Conservation (phyloP, 2,329 filamentous ascomycete species). For the Aureobasidium musti region DNA sequence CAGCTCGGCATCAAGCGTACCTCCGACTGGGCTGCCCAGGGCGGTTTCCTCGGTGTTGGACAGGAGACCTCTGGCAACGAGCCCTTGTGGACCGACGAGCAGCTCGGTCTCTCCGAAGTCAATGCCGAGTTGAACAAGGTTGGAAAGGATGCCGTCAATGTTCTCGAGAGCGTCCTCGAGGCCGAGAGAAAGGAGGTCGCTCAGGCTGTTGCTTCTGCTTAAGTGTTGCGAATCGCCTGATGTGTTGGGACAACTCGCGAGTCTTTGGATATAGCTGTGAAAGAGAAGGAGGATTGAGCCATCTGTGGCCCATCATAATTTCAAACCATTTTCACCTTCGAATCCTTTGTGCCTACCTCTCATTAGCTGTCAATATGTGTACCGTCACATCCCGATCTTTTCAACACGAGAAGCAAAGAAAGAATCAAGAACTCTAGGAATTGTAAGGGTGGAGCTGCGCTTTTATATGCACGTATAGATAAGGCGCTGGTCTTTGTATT, state of each 20-base stretch:
- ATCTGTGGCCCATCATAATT: background rate
- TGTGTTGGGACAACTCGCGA: background rate
- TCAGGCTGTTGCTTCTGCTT: slow-evolving; percentile 44
- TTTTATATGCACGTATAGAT: background rate
- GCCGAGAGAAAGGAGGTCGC: slow-evolving; percentile 49
- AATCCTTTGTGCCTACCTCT: background rate
- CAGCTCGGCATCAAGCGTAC: slow-evolving; percentile 90
- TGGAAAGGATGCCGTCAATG: slow-evolving; percentile 46
- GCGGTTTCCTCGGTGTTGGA: slow-evolving; percentile 93
- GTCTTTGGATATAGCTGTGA: background rate
- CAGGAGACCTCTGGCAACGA: slow-evolving; percentile 61
- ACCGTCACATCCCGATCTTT: too few species aligned
- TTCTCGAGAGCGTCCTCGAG: slow-evolving; percentile 54
- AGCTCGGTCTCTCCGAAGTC: slow-evolving; percentile 74
- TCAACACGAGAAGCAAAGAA: background rate
- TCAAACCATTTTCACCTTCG: slow-evolving; percentile 10
- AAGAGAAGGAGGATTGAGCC: background rate
- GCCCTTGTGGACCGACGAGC: slow-evolving; percentile 89
- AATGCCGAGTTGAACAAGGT: slow-evolving; percentile 61
- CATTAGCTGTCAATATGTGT: background rate
- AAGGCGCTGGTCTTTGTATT: background rate
- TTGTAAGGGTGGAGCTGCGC: background rate
- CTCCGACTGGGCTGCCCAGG: slow-evolving; percentile 84
- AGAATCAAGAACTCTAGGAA: background rate
- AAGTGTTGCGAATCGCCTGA: background rate